Base-by-base conservation (phyloP, 2,329 filamentous ascomycete species). In the Plectosphaerella cucumerina region DNA sequence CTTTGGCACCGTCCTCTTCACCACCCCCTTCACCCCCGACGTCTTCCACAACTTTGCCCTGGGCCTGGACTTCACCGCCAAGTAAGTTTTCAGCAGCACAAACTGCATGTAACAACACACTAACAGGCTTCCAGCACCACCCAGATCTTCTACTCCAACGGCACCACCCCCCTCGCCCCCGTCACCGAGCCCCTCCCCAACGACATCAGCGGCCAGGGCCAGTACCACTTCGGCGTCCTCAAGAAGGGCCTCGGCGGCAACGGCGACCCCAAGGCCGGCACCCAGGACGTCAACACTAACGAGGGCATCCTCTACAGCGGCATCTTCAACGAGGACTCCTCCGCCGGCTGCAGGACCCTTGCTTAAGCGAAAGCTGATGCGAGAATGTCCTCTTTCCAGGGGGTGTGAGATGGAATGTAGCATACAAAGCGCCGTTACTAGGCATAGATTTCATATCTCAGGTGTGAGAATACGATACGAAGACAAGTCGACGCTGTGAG, bases 41-140 rank as follows among this genome's bases (percentile, higher is more conserved):
- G 67, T 73, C 18, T 84, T 81, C 72, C 78, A 85, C 62, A 86
- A 86, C 69, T 85, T 85, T 69, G 82, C 74, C 9, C 50, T 84
- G 31, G 77, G 72, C 20, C 67, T 84, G 14, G 75, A 86, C 63
- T 86, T 81, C 62, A 67, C 69, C 47, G 68, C 74, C 50, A 77
- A 80, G 78, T 82, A 65, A 44, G 75, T 65, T 33, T 33, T 8
- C 31, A 34, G 31, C 31, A 14, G 8, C 31, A 34, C 8, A 34
- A 34, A 8, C 8, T 34, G 31, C 8, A 34, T 47, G 14, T n/a
- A n/a, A n/a, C n/a, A n/a, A n/a, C n/a, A n/a, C n/a, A n/a, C n/a
- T n/a, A n/a, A n/a, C n/a, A n/a, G n/a, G n/a, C n/a, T n/a, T 11
- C 9, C 50, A 84, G 79, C 59, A 78, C 80, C 45, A 73, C 78